These are phyloP conservation scores for Ajuga reptans DNA, from an alignment of 305 asterid genomes.

Conservation along the genomic window DNA sequence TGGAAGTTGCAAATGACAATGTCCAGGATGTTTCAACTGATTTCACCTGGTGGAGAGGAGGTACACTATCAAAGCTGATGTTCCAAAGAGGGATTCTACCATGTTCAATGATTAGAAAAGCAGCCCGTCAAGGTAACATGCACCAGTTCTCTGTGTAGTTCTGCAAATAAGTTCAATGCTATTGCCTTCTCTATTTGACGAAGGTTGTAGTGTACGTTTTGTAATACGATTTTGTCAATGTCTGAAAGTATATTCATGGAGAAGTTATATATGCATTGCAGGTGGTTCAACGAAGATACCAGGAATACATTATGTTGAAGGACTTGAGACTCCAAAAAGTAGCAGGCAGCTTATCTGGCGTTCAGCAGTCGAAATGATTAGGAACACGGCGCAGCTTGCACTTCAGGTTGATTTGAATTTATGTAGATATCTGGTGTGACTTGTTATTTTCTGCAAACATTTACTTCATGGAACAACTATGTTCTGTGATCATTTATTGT, in stretches of 20 bases:
- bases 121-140: conserved; percentile 73
- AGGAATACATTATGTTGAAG: conserved; percentile 62
- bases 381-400: conserved; percentile 76
- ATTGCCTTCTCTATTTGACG: conserved; percentile 4
- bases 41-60: conserved; percentile 94
- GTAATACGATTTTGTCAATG: not conserved
- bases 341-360: conserved; percentile 83
- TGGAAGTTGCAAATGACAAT: conserved; percentile 47
- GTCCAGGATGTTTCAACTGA: conserved; percentile 37
- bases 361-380: conserved; percentile 89
- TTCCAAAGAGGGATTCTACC: conserved; percentile 72
- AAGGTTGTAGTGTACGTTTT: conserved; percentile 10
- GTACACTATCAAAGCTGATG: conserved; percentile 53
- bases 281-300: conserved; percentile 67
- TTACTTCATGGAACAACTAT: conserved; percentile 14
- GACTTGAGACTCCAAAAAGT: conserved; percentile 54
- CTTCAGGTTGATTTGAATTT: conserved; percentile 60
- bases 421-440: not conserved
- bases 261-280: conserved; percentile 30
- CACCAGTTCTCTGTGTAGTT: conserved; percentile 8
- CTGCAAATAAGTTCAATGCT: conserved; percentile 20
- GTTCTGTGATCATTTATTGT: conserved; percentile 4
- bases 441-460: conserved; percentile 10
- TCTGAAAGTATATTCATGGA: conserved; percentile 19
- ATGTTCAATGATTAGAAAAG: conserved; percentile 46